These are phyloP conservation scores for Petrea volubilis DNA, from an alignment of 257 asterid genomes.

Conservation along the genomic window DNA sequence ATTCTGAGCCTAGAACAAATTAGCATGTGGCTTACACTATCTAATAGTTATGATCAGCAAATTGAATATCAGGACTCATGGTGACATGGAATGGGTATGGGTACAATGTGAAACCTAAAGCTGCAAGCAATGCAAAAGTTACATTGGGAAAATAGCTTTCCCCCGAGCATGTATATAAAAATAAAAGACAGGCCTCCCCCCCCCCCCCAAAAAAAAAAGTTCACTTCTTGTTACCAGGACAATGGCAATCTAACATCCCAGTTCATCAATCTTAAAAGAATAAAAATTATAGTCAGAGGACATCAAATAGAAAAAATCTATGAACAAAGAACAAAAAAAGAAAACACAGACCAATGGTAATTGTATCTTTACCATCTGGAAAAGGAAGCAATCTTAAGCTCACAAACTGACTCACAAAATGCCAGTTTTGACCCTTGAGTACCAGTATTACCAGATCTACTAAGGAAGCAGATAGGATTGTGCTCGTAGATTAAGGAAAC, in stretches of 20 bases:
- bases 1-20: slow-evolving; percentile 7
- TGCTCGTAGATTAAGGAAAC: background rate
- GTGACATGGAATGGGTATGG: too few species aligned
- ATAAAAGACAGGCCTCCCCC: too few species aligned
- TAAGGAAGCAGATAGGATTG: background rate
- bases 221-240: background rate
- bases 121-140: too few species aligned
- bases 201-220: too few species aligned
- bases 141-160: too few species aligned
- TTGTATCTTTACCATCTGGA: background rate
- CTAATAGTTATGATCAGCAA: too few species aligned
- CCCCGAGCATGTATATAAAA: too few species aligned
- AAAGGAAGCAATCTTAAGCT: background rate
- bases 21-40: background rate
- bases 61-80: too few species aligned
- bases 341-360: background rate
- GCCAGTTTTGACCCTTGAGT: background rate
- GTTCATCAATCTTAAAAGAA: background rate
- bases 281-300: background rate
- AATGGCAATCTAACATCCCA: background rate
- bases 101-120: too few species aligned
- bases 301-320: background rate
- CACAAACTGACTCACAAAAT: background rate
- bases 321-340: background rate
- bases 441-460: background rate